Percentiles rank a stretch among this genome's conserved stretches.
phyloP scores from a whole-genome alignment of 2,329 filamentous ascomycete genomes.

The Elsinoe perseae region DNA sequence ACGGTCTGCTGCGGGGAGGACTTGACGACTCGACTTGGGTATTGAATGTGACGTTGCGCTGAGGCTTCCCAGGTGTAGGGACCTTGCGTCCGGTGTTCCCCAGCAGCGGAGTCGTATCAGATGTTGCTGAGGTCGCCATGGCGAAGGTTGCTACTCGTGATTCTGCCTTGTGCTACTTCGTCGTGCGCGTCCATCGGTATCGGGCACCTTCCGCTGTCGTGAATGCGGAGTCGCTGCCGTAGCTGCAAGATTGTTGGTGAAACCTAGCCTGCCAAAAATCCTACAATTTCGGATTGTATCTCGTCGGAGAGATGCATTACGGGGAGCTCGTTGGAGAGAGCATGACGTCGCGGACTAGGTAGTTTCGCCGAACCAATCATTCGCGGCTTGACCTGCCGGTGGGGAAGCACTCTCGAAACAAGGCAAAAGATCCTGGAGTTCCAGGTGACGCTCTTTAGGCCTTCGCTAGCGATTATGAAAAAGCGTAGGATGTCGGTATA shows the following conservation, averaged over 20 bases:
- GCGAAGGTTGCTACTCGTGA: neutral
- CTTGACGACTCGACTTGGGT: conserved; percentile 46
- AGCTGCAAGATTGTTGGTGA: neutral
- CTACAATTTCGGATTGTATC: too few species aligned
- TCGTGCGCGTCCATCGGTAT: neutral
- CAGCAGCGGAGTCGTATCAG: conserved; percentile 17
- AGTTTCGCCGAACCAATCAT: neutral
- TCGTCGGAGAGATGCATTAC: neutral
- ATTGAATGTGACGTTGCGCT: conserved; percentile 70
- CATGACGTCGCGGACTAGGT: neutral
- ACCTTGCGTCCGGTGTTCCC: neutral
- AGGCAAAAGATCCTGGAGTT: too few species aligned
- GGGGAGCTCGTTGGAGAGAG: neutral
- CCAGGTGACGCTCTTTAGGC: too few species aligned
- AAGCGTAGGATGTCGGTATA: too few species aligned
- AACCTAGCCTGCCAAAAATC: neutral
- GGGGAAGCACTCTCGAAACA: too few species aligned
- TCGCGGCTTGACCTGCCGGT: too few species aligned
- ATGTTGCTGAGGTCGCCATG: conserved; percentile 17
- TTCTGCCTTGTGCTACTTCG: neutral
- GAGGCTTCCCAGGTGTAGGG: conserved; percentile 30
- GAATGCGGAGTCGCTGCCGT: neutral
- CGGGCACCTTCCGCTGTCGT: neutral
- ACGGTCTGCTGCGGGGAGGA: conserved; percentile 30
- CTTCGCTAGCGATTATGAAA: too few species aligned